phyloP scores from a whole-genome alignment of 345 rosid species.

The Schrenkiella parvula region DNA sequence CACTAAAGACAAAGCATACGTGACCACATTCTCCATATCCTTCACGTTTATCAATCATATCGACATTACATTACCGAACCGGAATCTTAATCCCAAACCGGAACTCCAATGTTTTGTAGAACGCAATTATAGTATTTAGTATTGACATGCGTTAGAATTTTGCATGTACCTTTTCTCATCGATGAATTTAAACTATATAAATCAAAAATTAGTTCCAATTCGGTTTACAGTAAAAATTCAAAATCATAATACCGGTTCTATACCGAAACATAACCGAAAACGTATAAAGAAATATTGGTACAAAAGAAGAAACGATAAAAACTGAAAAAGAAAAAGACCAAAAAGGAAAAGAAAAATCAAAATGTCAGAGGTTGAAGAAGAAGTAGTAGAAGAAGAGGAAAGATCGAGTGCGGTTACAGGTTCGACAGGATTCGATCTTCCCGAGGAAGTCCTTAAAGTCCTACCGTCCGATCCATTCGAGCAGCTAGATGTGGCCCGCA shows the following conservation, averaged over 20 bases:
- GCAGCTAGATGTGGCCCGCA: constrained; percentile 96
- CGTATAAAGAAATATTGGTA: constrained; percentile 5
- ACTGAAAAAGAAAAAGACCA: not conserved
- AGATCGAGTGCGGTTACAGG: constrained; percentile 20
- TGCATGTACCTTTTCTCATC: not conserved
- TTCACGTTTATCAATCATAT: not conserved
- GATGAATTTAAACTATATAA: not conserved
- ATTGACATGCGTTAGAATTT: not conserved
- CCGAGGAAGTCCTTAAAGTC: constrained; percentile 62
- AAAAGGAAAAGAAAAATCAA: not conserved
- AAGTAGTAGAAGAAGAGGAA: not conserved
- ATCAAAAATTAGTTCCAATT: not conserved
- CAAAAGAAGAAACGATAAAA: constrained; percentile 18
- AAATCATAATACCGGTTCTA: not conserved
- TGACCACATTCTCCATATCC: constrained; percentile 29
- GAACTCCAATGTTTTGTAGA: not conserved
- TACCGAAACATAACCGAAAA: not conserved
- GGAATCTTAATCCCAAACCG: not conserved
- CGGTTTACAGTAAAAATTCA: not conserved
- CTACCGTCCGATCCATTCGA: constrained; percentile 93
- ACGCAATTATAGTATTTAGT: not conserved
- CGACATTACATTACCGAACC: constrained; percentile 19
- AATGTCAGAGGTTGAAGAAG: constrained; percentile 22
- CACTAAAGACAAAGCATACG: constrained; percentile 12
- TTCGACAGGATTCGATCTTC: constrained; percentile 58